Percentiles rank a stretch among this genome's conserved stretches.
Evolutionary conservation across 2,329 filamentous ascomycete species (phyloP).

Genomic region (Cladorrhinum sp.): DNA sequence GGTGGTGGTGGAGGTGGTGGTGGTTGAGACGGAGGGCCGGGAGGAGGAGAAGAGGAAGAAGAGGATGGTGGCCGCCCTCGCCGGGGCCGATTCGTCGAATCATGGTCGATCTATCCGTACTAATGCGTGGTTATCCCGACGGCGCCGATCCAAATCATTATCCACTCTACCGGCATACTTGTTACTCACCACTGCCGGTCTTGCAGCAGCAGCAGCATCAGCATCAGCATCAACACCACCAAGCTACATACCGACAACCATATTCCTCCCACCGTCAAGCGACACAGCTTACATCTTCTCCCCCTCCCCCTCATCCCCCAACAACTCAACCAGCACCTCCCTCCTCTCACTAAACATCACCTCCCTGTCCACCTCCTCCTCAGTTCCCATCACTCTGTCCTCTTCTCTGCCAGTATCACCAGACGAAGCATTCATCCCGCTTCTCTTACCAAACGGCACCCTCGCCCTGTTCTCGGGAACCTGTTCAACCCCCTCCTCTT

Average conservation of each 20-base stretch:
- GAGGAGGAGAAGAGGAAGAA: no score
- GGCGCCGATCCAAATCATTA: background rate
- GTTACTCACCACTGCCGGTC: background rate
- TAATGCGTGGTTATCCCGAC: no score
- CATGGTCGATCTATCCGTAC: no score
- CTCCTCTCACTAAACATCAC: constrained; percentile 66
- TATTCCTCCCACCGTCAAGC: constrained; percentile 58
- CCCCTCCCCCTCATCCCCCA: constrained; percentile 42
- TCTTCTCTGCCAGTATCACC: constrained; percentile 56
- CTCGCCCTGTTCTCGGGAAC: constrained; percentile 73
- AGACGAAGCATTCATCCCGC: constrained; percentile 60
- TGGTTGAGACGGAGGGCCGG: no score
- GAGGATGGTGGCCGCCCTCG: no score
- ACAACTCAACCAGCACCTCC: constrained; percentile 36
- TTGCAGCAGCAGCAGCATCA: background rate
- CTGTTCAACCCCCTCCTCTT: constrained; percentile 55
- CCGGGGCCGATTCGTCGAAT: no score
- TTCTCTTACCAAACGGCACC: constrained; percentile 64
- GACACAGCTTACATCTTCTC: constrained; percentile 65
- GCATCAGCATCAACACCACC: background rate
- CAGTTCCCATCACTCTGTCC: constrained; percentile 48
- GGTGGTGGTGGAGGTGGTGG: no score
- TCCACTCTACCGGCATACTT: background rate
- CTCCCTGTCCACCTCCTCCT: constrained; percentile 48
- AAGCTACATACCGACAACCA: constrained; percentile 68